These are phyloP conservation scores for Trichopus zeylanicus DNA, from an alignment of 116 monocot species.

Conservation along the genomic window DNA sequence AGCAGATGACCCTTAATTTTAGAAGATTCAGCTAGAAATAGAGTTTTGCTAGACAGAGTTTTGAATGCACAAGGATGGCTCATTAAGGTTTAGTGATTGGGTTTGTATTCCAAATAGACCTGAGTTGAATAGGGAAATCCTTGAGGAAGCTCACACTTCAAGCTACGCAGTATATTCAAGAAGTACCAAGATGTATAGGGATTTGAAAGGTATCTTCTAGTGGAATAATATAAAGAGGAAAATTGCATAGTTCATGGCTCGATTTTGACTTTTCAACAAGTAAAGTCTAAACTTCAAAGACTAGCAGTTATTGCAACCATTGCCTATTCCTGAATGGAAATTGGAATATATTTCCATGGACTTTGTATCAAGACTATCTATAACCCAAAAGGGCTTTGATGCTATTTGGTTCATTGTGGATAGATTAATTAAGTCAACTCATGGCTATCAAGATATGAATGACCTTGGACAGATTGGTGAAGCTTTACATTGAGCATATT, in stretches of 20 bases:
- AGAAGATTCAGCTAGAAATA: background rate
- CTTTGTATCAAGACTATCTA: background rate
- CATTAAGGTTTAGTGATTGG: background rate
- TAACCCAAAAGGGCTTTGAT: background rate
- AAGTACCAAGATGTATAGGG: background rate
- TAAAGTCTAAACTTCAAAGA: background rate
- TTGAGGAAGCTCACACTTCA: background rate
- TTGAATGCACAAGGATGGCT: background rate
- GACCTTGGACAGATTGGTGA: background rate
- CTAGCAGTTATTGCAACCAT: background rate
- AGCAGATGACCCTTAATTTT: background rate
- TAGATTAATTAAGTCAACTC: background rate
- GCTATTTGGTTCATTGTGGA: background rate
- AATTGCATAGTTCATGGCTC: background rate
- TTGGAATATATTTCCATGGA: background rate
- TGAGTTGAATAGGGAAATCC: background rate
- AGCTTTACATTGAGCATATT: background rate
- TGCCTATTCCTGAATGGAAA: background rate
- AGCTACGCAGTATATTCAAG: background rate
- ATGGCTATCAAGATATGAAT: background rate
- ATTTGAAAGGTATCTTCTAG: background rate
- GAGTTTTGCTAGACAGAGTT: background rate
- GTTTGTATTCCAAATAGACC: background rate
- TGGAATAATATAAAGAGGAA: background rate
- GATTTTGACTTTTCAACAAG: background rate